Conservation (phyloP, 495 filamentous ascomycete genomes). For the Tuber microsphaerosporum region DNA sequence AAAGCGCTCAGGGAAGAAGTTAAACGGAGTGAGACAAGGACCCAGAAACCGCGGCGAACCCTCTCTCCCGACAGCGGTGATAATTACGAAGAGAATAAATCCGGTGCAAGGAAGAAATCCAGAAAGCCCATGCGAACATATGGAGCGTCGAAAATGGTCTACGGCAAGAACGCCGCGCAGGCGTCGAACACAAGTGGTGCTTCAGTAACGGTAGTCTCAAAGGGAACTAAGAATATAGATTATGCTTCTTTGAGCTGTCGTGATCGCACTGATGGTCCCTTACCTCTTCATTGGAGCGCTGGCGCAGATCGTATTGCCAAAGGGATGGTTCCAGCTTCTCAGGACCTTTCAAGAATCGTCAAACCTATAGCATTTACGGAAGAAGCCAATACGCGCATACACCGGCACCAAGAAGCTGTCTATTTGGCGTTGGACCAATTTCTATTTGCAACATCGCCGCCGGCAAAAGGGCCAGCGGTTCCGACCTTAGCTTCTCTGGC, state of each 20-base stretch:
- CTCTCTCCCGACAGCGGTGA: background rate
- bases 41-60: background rate
- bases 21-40: background rate
- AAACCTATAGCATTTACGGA: background rate
- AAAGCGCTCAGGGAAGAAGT: conserved; percentile 10
- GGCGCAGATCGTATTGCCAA: background rate
- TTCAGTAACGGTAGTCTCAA: background rate
- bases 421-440: background rate
- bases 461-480: background rate
- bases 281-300: background rate
- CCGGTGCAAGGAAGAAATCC: background rate
- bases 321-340: background rate
- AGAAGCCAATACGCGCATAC: background rate
- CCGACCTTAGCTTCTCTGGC: conserved; percentile 14
- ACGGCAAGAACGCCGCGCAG: background rate
- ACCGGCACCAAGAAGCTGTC: background rate
- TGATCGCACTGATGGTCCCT: background rate
- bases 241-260: background rate
- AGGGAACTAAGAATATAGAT: background rate
- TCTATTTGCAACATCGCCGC: background rate
- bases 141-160: background rate
- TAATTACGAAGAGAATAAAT: background rate
- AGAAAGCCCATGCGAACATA: background rate
- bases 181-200: background rate
- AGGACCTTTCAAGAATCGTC: background rate